phyloP scores from a whole-genome alignment of 164 flowering plant species.

The Tetracentron sinense region DNA sequence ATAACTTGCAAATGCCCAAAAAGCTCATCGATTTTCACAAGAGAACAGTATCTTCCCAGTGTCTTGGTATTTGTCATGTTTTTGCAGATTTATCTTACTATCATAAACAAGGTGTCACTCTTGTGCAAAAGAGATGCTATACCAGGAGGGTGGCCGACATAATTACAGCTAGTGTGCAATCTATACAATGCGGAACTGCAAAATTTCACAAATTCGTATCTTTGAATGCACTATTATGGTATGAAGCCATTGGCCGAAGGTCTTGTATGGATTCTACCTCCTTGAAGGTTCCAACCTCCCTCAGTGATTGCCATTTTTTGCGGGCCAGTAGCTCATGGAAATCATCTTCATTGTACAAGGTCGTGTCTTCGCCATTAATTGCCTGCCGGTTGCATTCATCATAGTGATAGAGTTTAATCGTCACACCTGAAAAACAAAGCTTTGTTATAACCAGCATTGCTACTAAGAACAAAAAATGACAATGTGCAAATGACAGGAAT shows the following conservation, averaged over 20 bases:
- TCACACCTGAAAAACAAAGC: slow-evolving; percentile 14
- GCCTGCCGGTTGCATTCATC: slow-evolving; percentile 11
- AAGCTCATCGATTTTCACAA: too few species aligned
- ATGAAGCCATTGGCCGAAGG: slow-evolving; percentile 13
- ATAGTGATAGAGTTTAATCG: slow-evolving; percentile 18
- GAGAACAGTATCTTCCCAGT: too few species aligned
- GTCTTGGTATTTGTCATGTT: too few species aligned
- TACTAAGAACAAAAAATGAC: too few species aligned
- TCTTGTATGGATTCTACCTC: slow-evolving; percentile 20
- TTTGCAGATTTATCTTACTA: too few species aligned
- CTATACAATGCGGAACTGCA: too few species aligned
- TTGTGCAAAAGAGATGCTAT: too few species aligned
- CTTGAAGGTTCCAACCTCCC: slow-evolving; percentile 12
- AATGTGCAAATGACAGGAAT: slow-evolving; percentile 8
- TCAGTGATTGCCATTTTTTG: slow-evolving; percentile 8
- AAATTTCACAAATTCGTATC: slow-evolving; percentile 2
- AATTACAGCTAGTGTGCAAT: too few species aligned
- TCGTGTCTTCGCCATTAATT: slow-evolving; percentile 9
- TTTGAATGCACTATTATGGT: slow-evolving; percentile 9
- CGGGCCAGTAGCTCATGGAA: slow-evolving; percentile 1
- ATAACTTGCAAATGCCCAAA: too few species aligned
- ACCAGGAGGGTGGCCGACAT: too few species aligned
- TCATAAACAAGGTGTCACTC: too few species aligned
- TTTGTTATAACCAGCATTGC: not conserved
- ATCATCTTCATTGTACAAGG: slow-evolving; percentile 20